A percentile compares a stretch with the other conserved stretches of the same genome.
phyloP scores from a whole-genome alignment of 805 yeast species.

The Jamesozyma jinghongensis region DNA sequence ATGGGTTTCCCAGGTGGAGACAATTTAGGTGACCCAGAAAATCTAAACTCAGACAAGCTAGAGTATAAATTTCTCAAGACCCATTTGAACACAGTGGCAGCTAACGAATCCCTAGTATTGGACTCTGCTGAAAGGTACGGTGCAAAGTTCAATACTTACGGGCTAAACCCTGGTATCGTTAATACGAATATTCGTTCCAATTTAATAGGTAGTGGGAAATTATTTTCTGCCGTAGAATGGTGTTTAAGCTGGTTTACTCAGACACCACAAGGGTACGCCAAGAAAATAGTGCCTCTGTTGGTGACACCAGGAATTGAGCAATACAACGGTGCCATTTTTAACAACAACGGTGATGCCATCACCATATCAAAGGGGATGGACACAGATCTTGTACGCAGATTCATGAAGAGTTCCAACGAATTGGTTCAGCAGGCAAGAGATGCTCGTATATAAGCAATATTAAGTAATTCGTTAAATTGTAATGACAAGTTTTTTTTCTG shows the following conservation, averaged over 20 bases:
- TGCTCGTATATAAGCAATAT: no score
- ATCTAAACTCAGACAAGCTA: constrained; percentile 29
- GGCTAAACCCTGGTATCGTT: constrained; percentile 35
- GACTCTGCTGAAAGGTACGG: constrained; percentile 7
- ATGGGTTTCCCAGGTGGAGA: constrained; percentile 35
- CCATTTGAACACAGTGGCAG: constrained; percentile 37
- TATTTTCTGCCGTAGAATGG: constrained; percentile 24
- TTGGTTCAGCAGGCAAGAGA: constrained; percentile 5
- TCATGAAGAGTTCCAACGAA: constrained; percentile 20
- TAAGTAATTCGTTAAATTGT: no score
- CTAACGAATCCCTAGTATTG: constrained; percentile 33
- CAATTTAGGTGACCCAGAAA: constrained; percentile 28
- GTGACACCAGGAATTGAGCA: constrained; percentile 25
- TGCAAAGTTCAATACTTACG: constrained; percentile 21
- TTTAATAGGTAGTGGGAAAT: constrained; percentile 23
- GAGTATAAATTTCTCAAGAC: constrained; percentile 24
- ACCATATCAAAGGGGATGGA: constrained; percentile 25
- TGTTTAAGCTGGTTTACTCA: constrained; percentile 27
- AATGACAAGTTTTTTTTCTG: no score
- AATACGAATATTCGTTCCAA: constrained; percentile 32
- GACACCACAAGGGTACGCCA: constrained; percentile 31
- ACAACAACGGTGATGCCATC: constrained; percentile 26
- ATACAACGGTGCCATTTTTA: constrained; percentile 26
- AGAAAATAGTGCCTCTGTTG: constrained; percentile 26
- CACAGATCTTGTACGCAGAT: constrained; percentile 20